Evolutionary conservation across 2,329 filamentous ascomycete genomes (phyloP).

Genomic region (Coniella lustricola): DNA sequence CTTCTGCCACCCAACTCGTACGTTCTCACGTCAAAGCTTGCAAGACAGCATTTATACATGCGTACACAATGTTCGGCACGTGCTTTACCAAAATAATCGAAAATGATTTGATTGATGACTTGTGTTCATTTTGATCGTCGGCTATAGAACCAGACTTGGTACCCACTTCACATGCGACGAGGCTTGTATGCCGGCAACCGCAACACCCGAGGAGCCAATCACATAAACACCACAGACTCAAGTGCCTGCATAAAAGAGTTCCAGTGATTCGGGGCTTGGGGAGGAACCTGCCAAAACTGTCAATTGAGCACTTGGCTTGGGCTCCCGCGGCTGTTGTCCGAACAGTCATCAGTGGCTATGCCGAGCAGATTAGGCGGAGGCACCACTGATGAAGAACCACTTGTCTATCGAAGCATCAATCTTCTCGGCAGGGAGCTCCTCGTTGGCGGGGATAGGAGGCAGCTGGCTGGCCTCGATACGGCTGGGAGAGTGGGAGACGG

Average conservation of each 20-base stretch:
- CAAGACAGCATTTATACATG: no score
- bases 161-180: background rate
- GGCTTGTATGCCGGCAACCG: background rate
- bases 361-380: constrained; percentile 76
- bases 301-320: no score
- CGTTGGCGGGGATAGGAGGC: constrained; percentile 67
- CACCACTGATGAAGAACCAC: constrained; percentile 99
- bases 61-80: no score
- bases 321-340: no score
- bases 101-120: no score
- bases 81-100: no score
- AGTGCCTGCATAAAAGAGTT: background rate
- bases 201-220: constrained; percentile 4
- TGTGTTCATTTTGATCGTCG: no score
- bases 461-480: constrained; percentile 64
- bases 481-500: constrained; percentile 65
- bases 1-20: no score
- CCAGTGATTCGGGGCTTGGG: background rate
- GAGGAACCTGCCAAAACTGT: background rate
- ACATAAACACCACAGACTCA: background rate
- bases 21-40: no score
- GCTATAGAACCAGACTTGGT: background rate
- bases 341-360: no score
- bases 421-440: constrained; percentile 77
- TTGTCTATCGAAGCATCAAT: constrained; percentile 98